phyloP scores from a whole-genome alignment of 257 asterid species.

The Solanum neorickii region DNA sequence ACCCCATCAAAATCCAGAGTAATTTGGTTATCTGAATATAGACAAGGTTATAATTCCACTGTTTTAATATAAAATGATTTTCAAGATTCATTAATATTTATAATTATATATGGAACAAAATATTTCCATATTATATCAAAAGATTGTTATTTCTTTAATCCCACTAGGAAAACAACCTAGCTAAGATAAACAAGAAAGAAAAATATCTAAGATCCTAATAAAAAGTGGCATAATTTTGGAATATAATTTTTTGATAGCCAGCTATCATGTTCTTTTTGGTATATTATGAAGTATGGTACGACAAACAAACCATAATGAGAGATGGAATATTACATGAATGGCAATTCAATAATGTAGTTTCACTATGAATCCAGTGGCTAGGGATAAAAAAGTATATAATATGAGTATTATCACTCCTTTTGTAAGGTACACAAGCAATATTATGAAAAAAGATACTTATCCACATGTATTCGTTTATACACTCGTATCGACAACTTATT shows the following conservation, averaged over 20 bases:
- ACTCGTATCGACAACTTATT: not conserved
- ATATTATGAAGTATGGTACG: not conserved
- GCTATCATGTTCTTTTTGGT: not conserved
- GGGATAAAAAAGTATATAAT: constrained; percentile 2
- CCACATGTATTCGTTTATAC: no score
- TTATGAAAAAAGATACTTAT: not conserved
- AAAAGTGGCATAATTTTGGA: not conserved
- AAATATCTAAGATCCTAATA: not conserved
- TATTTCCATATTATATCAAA: not conserved
- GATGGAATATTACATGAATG: not conserved
- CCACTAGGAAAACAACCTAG: not conserved
- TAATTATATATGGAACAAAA: not conserved
- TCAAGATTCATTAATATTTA: not conserved
- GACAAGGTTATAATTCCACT: not conserved
- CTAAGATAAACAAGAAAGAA: not conserved
- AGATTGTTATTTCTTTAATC: not conserved
- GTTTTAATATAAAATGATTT: not conserved
- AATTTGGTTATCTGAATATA: not conserved
- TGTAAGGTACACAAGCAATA: constrained; percentile 8
- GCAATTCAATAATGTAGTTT: not conserved
- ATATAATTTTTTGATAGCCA: not conserved
- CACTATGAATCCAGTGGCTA: constrained; percentile 6
- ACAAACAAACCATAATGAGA: not conserved
- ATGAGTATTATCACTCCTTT: not conserved
- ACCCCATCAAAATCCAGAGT: not conserved